phyloP scores from a whole-genome alignment of 2,329 filamentous ascomycete genomes.

The Alternaria rosae region DNA sequence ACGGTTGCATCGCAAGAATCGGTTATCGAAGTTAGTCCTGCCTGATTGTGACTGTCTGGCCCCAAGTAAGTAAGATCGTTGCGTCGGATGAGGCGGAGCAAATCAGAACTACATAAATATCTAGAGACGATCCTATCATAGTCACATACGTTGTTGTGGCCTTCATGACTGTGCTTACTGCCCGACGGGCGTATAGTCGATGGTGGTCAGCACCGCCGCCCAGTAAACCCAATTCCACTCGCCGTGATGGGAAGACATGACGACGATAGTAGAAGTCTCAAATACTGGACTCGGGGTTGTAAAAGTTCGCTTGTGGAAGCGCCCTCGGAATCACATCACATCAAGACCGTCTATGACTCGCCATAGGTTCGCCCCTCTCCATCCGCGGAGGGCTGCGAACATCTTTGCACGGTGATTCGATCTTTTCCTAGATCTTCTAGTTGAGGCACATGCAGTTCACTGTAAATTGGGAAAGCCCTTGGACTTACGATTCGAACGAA shows the following conservation, averaged over 20 bases:
- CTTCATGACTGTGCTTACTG: not conserved
- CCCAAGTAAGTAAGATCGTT: not conserved
- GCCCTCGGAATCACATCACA: not conserved
- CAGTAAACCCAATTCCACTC: not conserved
- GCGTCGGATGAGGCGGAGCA: not conserved
- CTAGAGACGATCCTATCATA: not conserved
- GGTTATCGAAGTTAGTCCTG: not conserved
- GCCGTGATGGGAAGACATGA: not conserved
- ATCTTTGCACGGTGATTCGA: not conserved
- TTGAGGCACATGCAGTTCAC: not conserved
- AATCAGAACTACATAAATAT: not conserved
- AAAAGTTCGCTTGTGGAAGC: not conserved
- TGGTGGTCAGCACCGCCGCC: not conserved
- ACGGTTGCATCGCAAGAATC: not conserved
- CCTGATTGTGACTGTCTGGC: not conserved
- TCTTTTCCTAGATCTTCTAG: not conserved
- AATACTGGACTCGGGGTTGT: not conserved
- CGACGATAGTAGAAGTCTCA: not conserved
- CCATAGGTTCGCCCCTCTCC: not conserved
- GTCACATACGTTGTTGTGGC: not conserved
- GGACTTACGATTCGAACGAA: not conserved
- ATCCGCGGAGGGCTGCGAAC: not conserved
- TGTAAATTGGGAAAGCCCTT: not conserved
- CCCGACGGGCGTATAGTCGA: not conserved
- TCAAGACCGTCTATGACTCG: not conserved